Evolutionary conservation across 345 rosid genomes (phyloP).

Genomic region (Viola odorata): DNA sequence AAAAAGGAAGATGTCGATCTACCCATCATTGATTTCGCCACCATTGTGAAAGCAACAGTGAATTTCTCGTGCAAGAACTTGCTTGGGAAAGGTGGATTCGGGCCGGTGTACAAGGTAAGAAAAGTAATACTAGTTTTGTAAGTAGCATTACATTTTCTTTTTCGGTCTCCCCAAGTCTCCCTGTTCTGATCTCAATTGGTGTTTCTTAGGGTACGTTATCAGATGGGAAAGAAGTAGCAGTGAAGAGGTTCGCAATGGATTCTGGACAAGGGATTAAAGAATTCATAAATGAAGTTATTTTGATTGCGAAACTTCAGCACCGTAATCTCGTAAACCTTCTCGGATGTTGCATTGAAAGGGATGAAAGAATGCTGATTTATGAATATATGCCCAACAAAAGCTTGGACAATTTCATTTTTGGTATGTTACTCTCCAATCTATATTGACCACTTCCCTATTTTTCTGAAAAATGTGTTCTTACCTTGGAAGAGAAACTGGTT

Average conservation of each 20-base stretch:
- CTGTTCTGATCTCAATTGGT: neutral
- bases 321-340: conserved; percentile 20
- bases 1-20: neutral
- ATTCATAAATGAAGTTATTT: conserved; percentile 16
- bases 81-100: conserved; percentile 4
- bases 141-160: too few species aligned
- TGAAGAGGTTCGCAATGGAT: conserved; percentile 15
- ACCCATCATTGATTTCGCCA: neutral
- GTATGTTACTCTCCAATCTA: neutral
- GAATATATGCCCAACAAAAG: conserved; percentile 20
- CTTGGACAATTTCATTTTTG: conserved; percentile 13
- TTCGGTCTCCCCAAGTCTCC: too few species aligned
- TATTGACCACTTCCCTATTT: too few species aligned
- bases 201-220: neutral
- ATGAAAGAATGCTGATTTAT: conserved; percentile 15
- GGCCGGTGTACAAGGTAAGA: conserved; percentile 4
- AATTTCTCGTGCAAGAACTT: neutral
- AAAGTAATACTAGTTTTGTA: neutral
- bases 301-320: conserved; percentile 18
- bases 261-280: conserved; percentile 15
- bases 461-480: neutral
- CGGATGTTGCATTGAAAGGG: conserved; percentile 13
- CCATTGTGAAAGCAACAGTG: neutral
- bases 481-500: neutral
- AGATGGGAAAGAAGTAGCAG: conserved; percentile 14